Evolutionary conservation across 2,329 filamentous ascomycete species (phyloP), one percentile per base, ranked within the genome.

Genomic region (Teratosphaeria viscida): DNA sequence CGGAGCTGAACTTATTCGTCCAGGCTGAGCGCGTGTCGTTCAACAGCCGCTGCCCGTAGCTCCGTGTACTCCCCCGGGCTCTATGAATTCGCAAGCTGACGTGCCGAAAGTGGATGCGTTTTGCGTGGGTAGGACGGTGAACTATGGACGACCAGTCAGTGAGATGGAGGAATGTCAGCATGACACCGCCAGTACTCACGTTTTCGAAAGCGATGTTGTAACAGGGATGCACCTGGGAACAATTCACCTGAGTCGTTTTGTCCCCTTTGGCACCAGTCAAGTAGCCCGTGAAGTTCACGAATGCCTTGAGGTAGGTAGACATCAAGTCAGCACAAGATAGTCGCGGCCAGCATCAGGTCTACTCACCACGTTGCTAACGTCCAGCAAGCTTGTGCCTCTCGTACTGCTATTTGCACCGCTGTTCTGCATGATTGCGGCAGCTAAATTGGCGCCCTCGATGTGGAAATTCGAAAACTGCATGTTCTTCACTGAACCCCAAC

Each of bases 401-500:
- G 59, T 59, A 1, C 72, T 77, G 1, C 79, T 78, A 64, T 83
- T 81, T 58, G 81, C 72, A 2, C 81, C 80, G 53, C 65, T 78
- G 57, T 79, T 73, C 65, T 83, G 75, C 0, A 68, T 77, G 58
- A 84, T 81, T 2, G 65, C 64, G 0, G 76, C 73, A 0, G 77
- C 78, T 14, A 68, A 64, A 14, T 74, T 72, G 1, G 80, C 75
- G 11, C 79, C 81, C 10, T 77, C 63, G 14, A 82, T 64, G 12
- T 75, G 62, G 63, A 83, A 82, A 61, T 82, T 82, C 19, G 74
- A 72, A 61, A 83, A 81, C 1, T 76, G 65, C 7, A 83, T 70
- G 63, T 82, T 81, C 14, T 72, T 69, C 3, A 83, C 76, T 3
- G 68, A 71, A n/a, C 82, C 81, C 78, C 80, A 82, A 19, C 81